phyloP scores from a whole-genome alignment of 208 protist species.

The Zelonia costaricensis region DNA sequence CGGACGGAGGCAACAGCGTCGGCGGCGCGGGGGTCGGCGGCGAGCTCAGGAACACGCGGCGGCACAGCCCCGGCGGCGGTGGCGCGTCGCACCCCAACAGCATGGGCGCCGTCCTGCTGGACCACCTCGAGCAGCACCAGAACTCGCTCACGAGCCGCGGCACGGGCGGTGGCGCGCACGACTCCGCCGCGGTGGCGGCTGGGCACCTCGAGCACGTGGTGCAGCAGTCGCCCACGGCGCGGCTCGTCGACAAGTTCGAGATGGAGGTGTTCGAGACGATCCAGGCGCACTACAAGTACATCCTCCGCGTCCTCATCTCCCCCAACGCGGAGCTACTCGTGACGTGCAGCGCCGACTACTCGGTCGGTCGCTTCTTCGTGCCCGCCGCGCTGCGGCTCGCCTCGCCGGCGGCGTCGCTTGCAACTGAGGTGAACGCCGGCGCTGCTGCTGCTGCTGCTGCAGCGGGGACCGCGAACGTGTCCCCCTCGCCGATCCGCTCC shows the following conservation, averaged over 20 bases:
- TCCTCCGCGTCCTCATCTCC: conserved; percentile 80
- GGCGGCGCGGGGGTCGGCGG: neutral
- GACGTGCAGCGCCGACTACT: conserved; percentile 88
- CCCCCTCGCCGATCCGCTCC: neutral
- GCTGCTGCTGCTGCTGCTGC: neutral
- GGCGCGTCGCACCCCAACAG: conserved; percentile 20
- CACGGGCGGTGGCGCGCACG: neutral
- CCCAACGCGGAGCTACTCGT: conserved; percentile 62
- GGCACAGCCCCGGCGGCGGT: conserved; percentile 2
- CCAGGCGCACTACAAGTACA: conserved; percentile 91
- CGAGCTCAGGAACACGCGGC: conserved; percentile 5
- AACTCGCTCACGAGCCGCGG: conserved; percentile 11
- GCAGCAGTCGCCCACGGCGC: conserved; percentile 2
- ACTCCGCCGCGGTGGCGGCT: neutral
- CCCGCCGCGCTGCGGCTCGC: conserved; percentile 36
- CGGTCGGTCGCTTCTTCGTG: conserved; percentile 68
- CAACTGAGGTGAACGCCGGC: neutral
- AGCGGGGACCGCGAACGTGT: neutral
- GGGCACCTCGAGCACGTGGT: conserved; percentile 4
- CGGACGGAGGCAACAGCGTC: neutral
- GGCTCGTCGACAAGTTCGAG: conserved; percentile 43
- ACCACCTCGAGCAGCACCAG: conserved; percentile 37
- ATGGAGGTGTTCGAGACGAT: conserved; percentile 78
- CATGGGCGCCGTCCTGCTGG: conserved; percentile 42
- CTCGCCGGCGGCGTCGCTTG: neutral